Conservation (phyloP, 1,139 yeast species). For the Meyerozyma elateridarum region DNA sequence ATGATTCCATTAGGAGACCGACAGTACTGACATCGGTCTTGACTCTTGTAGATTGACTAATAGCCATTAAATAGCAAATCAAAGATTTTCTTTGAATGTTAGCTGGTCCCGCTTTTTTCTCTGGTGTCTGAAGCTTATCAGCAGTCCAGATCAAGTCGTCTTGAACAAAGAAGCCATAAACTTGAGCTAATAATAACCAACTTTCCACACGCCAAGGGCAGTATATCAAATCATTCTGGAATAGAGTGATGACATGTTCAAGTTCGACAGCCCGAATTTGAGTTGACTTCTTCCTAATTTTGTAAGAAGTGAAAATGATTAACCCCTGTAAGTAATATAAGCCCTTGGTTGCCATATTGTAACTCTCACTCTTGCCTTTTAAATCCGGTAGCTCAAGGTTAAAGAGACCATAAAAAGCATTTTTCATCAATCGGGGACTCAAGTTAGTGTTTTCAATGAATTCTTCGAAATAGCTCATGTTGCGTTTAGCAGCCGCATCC, state of each 20-base stretch:
- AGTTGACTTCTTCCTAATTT: slow-evolving; percentile 64
- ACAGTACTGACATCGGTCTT: slow-evolving; percentile 27
- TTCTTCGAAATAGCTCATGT: slow-evolving; percentile 40
- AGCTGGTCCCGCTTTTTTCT: slow-evolving; percentile 60
- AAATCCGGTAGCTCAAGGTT: slow-evolving; percentile 26
- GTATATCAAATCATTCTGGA: slow-evolving; percentile 62
- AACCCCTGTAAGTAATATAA: slow-evolving; percentile 72
- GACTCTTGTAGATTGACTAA: slow-evolving; percentile 41
- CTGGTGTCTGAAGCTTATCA: slow-evolving; percentile 66
- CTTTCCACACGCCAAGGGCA: slow-evolving; percentile 71
- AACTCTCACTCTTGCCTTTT: slow-evolving; percentile 9
- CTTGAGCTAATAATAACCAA: slow-evolving; percentile 82
- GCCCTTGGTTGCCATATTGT: slow-evolving; percentile 39
- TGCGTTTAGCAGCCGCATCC: slow-evolving; percentile 33
- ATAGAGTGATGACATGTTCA: slow-evolving; percentile 63
- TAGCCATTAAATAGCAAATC: slow-evolving; percentile 72
- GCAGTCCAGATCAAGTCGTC: slow-evolving; percentile 91
- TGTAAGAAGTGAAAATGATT: slow-evolving; percentile 60
- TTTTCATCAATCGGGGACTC: slow-evolving; percentile 46
- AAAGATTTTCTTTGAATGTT: slow-evolving; percentile 65
- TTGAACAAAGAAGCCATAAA: slow-evolving; percentile 75
- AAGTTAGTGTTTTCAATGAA: slow-evolving; percentile 49
- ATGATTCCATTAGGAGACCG: slow-evolving; percentile 48
- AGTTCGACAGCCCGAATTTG: slow-evolving; percentile 80
- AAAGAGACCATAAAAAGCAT: slow-evolving; percentile 55